Evolutionary conservation across 441 rosid species (phyloP).

Genomic region (Caryocar brasiliense): DNA sequence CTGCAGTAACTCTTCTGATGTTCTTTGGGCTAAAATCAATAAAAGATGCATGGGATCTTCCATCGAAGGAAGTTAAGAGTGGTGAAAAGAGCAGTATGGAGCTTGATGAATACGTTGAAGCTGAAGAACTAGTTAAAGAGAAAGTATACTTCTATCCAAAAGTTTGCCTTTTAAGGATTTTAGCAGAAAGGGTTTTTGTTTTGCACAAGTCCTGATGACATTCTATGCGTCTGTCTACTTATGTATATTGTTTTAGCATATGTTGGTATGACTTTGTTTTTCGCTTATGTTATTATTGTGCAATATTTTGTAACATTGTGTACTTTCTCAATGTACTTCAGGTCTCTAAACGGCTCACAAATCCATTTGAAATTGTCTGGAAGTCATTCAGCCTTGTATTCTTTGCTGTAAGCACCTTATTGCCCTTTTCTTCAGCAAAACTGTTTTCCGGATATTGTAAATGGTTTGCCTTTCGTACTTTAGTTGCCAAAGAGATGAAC

Average conservation of each 20-base stretch:
- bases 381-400: slow-evolving; percentile 91
- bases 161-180: too few relatives aligned
- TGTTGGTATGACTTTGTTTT: not conserved
- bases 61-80: slow-evolving; percentile 39
- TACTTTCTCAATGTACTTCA: slow-evolving; percentile 17
- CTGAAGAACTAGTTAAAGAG: slow-evolving; percentile 89
- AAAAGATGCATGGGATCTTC: slow-evolving; percentile 94
- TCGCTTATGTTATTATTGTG: not conserved
- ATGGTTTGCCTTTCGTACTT: not conserved
- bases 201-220: too few relatives aligned
- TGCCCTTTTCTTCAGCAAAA: not conserved
- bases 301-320: not conserved
- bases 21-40: slow-evolving; percentile 92
- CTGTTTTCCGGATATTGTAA: not conserved
- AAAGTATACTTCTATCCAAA: slow-evolving; percentile 30
- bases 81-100: slow-evolving; percentile 49
- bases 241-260: too few relatives aligned
- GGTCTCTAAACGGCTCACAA: slow-evolving; percentile 69
- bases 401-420: slow-evolving; percentile 70
- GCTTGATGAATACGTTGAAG: slow-evolving; percentile 79
- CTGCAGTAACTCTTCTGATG: slow-evolving; percentile 74
- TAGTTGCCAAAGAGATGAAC: too few relatives aligned
- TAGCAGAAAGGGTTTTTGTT: too few relatives aligned
- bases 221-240: too few relatives aligned
- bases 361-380: slow-evolving; percentile 81